A percentile compares a stretch with the other conserved stretches of the same genome.
phyloP scores from a whole-genome alignment of 352 stramenopile species.

The Pythium monospermum region DNA sequence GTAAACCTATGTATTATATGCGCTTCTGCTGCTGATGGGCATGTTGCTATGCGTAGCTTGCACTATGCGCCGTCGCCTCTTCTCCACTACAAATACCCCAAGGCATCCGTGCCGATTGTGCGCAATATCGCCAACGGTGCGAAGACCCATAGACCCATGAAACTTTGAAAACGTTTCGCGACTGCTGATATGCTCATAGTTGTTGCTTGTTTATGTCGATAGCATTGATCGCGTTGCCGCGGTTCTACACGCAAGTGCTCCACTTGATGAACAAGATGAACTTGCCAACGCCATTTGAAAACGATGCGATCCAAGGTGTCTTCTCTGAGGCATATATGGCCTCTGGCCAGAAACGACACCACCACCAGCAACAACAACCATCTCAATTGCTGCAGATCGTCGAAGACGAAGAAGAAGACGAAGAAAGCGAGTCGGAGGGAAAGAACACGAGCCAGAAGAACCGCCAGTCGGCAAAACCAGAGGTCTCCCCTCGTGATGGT shows the following conservation, averaged over 20 bases:
- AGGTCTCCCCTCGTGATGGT: no score
- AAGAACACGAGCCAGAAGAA: neutral
- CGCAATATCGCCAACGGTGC: conserved; percentile 86
- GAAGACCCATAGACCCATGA: neutral
- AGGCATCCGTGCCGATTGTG: conserved; percentile 66
- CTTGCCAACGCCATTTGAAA: conserved; percentile 73
- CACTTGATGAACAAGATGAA: conserved; percentile 94
- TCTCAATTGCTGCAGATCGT: conserved; percentile 1
- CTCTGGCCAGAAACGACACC: no score
- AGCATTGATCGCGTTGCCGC: conserved; percentile 82
- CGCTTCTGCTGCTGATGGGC: neutral
- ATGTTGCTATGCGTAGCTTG: conserved; percentile 39
- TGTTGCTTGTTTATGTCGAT: neutral
- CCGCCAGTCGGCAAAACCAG: no score
- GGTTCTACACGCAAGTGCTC: conserved; percentile 88
- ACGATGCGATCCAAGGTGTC: conserved; percentile 52
- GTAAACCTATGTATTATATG: neutral
- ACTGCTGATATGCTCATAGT: neutral
- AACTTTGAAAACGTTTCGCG: neutral
- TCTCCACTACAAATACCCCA: conserved; percentile 86
- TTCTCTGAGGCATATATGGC: conserved; percentile 35
- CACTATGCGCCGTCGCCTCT: conserved; percentile 79
- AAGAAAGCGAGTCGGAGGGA: conserved; percentile 1
- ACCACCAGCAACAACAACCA: no score
- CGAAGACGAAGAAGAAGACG: conserved; percentile 2